These are phyloP conservation scores for Podospora conica DNA, from an alignment of 495 filamentous ascomycete species.

Conservation along the genomic window DNA sequence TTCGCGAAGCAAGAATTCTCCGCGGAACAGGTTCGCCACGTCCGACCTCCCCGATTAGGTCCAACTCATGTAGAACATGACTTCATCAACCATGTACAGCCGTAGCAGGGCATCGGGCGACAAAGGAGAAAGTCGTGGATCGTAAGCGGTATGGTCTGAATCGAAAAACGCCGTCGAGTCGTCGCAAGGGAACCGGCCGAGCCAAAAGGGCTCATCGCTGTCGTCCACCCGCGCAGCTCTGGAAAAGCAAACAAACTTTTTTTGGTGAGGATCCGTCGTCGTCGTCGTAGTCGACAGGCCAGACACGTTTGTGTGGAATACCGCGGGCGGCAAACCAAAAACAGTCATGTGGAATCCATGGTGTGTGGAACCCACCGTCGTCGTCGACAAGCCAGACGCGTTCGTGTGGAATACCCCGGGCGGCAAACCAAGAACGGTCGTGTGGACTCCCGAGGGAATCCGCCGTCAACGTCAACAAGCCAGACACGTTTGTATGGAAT, in stretches of 20 bases:
- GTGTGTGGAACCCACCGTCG: too few species aligned
- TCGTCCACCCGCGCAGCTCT: not conserved
- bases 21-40: not conserved
- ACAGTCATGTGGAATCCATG: too few species aligned
- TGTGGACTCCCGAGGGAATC: too few species aligned
- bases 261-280: too few species aligned
- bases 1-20: not conserved
- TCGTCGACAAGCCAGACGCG: too few species aligned
- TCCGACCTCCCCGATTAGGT: constrained; percentile 18
- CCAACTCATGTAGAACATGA: constrained; percentile 24
- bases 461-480: too few species aligned
- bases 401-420: too few species aligned
- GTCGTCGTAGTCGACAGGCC: too few species aligned
- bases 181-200: constrained; percentile 34
- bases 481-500: too few species aligned
- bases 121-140: constrained; percentile 23
- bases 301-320: too few species aligned
- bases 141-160: constrained; percentile 17
- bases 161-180: constrained; percentile 24
- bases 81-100: constrained; percentile 36
- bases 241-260: not conserved
- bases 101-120: constrained; percentile 27
- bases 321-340: too few species aligned
- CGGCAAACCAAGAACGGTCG: too few species aligned
- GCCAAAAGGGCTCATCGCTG: constrained; percentile 7